phyloP scores from a whole-genome alignment of 2,329 filamentous ascomycete genomes.

The Aspergillus bombycis region DNA sequence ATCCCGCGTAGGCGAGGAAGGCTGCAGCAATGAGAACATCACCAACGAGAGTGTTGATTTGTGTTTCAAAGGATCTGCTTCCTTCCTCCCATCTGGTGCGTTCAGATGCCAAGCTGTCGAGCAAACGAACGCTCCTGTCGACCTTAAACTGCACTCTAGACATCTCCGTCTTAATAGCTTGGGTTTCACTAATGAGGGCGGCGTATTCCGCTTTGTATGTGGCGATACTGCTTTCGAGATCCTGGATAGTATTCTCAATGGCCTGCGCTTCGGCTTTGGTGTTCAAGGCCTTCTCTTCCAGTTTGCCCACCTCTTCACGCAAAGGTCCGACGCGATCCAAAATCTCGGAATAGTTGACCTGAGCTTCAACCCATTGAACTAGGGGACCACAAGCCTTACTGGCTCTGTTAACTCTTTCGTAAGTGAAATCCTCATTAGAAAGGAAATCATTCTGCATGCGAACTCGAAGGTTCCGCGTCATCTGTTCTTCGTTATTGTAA shows the following conservation, averaged over 20 bases:
- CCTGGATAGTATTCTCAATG: slow-evolving; percentile 82
- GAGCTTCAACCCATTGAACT: slow-evolving; percentile 94
- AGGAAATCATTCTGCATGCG: slow-evolving; percentile 95
- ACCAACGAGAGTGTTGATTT: slow-evolving; percentile 94
- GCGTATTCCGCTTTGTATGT: slow-evolving; percentile 97
- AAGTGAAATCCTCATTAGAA: slow-evolving; percentile 92
- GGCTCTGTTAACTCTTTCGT: slow-evolving; percentile 92
- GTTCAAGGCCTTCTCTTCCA: slow-evolving; percentile 86
- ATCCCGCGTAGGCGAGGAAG: slow-evolving; percentile 93
- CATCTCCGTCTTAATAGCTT: slow-evolving; percentile 98
- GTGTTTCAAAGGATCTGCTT: slow-evolving; percentile 96
- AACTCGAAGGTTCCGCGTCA: slow-evolving; percentile 78
- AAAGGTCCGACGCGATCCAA: slow-evolving; percentile 90
- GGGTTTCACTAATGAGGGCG: slow-evolving; percentile 91
- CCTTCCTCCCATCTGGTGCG: slow-evolving; percentile 92
- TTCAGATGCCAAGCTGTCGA: slow-evolving; percentile 94
- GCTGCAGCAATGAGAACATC: slow-evolving; percentile 96
- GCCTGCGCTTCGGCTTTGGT: slow-evolving; percentile 93
- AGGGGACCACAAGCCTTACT: slow-evolving; percentile 96
- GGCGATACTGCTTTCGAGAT: slow-evolving; percentile 86
- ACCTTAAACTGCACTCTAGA: slow-evolving; percentile 96
- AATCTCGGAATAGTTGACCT: slow-evolving; percentile 98
- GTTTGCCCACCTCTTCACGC: slow-evolving; percentile 81
- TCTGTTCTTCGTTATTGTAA: slow-evolving; percentile 93
- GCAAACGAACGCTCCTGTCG: slow-evolving; percentile 87